Conservation (phyloP, 495 filamentous ascomycete species). For the Penicillium canariense region DNA sequence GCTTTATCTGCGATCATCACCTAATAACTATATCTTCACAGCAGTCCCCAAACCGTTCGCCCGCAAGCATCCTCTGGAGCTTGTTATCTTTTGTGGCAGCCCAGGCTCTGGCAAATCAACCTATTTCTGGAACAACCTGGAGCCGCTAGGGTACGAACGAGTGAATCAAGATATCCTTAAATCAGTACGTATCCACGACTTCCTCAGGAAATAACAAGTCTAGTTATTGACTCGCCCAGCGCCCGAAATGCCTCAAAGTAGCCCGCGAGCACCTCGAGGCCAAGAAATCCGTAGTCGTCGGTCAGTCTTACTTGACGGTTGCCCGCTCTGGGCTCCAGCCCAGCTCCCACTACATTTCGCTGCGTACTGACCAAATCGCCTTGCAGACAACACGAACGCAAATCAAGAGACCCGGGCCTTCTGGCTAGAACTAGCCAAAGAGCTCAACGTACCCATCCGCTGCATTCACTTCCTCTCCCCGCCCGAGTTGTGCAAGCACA, state of each 20-base stretch:
- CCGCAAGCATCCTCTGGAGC: conserved; percentile 64
- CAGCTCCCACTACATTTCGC: background rate
- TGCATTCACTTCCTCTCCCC: conserved; percentile 81
- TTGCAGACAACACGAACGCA: conserved; percentile 87
- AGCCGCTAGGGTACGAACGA: conserved; percentile 78
- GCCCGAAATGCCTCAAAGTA: conserved; percentile 80
- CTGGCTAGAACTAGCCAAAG: conserved; percentile 73
- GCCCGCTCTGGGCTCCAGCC: background rate
- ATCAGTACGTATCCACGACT: conserved; percentile 48
- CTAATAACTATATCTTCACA: background rate
- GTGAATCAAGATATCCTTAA: conserved; percentile 93
- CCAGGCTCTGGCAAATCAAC: conserved; percentile 90
- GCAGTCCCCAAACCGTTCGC: conserved; percentile 42
- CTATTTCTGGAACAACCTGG: conserved; percentile 76
- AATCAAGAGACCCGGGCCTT: conserved; percentile 67
- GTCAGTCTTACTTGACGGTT: conserved; percentile 48
- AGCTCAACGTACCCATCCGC: conserved; percentile 70
- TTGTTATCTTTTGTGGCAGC: conserved; percentile 83
- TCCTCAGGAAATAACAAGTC: background rate
- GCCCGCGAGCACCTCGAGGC: conserved; percentile 62
- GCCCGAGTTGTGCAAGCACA: conserved; percentile 76
- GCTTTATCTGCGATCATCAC: background rate
- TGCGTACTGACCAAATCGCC: conserved; percentile 2
- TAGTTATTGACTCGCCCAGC: conserved; percentile 36
- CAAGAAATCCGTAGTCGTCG: conserved; percentile 68